These are phyloP conservation scores for Apiotrichum siamense DNA, from an alignment of 1,284 basidiomycete genomes.

Conservation along the genomic window DNA sequence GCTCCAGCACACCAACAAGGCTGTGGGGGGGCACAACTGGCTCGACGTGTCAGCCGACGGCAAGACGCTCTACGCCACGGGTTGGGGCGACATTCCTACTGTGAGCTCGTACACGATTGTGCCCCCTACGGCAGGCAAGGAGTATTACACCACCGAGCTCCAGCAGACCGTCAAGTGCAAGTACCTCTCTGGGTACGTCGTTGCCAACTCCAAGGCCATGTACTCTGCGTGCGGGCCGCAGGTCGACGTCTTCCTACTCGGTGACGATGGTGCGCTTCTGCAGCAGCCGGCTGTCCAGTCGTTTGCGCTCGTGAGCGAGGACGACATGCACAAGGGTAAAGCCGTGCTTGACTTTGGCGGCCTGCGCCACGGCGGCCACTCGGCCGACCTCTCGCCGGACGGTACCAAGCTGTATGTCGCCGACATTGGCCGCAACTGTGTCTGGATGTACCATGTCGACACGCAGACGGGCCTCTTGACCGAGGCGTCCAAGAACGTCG, in stretches of 20 bases:
- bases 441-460: constrained; percentile 45
- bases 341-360: constrained; percentile 38
- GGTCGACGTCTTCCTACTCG: constrained; percentile 42
- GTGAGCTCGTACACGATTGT: constrained; percentile 29
- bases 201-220: constrained; percentile 32
- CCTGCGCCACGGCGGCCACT: constrained; percentile 37
- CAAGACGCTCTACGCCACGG: constrained; percentile 33
- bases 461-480: constrained; percentile 24
- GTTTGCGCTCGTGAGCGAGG: constrained; percentile 13
- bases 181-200: constrained; percentile 37
- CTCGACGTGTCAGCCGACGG: constrained; percentile 23
- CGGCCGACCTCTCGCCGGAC: constrained; percentile 35
- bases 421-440: constrained; percentile 46
- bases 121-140: background rate
- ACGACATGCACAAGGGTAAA: constrained; percentile 13
- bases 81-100: constrained; percentile 31
- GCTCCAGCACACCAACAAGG: constrained; percentile 16
- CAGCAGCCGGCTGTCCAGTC: constrained; percentile 17
- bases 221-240: constrained; percentile 47
- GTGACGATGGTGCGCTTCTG: constrained; percentile 31
- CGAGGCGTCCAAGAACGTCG: constrained; percentile 39
- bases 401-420: constrained; percentile 40
- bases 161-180: constrained; percentile 23
- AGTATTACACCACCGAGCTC: constrained; percentile 14
- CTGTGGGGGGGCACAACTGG: constrained; percentile 36